Evolutionary conservation across 331 rosid species (phyloP).

Genomic region (Cydonia oblonga): DNA sequence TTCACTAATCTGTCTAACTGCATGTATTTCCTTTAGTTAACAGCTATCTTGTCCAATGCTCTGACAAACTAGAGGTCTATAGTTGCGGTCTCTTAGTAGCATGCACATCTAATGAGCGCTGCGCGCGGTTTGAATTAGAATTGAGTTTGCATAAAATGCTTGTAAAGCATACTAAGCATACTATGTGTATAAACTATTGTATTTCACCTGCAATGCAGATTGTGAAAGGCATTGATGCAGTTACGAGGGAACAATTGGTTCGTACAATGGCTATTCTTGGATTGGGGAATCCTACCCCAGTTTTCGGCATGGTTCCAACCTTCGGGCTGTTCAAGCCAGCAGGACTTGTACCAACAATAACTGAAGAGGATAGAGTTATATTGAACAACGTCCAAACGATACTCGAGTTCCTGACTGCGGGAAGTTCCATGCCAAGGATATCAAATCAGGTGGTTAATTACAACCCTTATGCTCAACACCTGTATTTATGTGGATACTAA

Average conservation of each 20-base stretch:
- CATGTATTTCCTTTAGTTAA: not conserved
- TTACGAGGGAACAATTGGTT: slow-evolving; percentile 89
- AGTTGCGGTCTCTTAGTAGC: not conserved
- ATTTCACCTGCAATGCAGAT: slow-evolving; percentile 42
- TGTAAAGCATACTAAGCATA: not conserved
- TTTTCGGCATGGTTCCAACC: slow-evolving; percentile 81
- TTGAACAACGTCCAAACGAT: slow-evolving; percentile 83
- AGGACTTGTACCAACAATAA: slow-evolving; percentile 71
- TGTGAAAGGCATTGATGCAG: slow-evolving; percentile 92
- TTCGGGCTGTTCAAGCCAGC: slow-evolving; percentile 68
- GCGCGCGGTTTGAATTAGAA: not conserved
- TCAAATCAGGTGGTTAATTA: slow-evolving; percentile 49
- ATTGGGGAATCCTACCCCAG: slow-evolving; percentile 59
- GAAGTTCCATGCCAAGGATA: slow-evolving; percentile 56
- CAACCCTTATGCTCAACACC: not conserved
- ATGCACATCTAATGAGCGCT: not conserved
- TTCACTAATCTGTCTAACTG: not conserved
- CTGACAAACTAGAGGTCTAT: not conserved
- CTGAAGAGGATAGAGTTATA: slow-evolving; percentile 81
- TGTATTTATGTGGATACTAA: not conserved
- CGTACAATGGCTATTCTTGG: slow-evolving; percentile 60
- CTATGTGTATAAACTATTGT: slow-evolving; percentile 1
- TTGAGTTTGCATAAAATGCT: not conserved
- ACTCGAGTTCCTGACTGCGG: slow-evolving; percentile 73
- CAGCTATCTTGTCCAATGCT: not conserved